Evolutionary conservation across 352 stramenopile genomes (phyloP), one percentile per base, ranked within the genome.

Genomic region (Globisporangium uncinulatum): DNA sequence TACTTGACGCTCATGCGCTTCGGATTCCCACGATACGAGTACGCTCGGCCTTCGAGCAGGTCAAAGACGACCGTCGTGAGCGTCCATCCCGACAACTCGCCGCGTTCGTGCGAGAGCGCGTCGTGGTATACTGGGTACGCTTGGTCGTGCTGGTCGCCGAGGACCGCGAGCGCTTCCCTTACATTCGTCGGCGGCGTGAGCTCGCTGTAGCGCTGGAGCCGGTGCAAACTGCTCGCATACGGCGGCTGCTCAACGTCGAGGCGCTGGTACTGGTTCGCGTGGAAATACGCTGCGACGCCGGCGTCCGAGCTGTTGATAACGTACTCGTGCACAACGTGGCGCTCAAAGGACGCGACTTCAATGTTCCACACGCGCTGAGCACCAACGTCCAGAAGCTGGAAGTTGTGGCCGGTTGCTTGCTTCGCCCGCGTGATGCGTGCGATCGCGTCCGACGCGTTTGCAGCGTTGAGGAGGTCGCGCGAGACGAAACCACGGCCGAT

Each of bases 201-300:
- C 41, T 87, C 67, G 45, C 62, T 76, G 67, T 87, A 91, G 6
- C 81, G 73, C 50, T 66, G 60, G 17, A 91, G 62, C 7, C 81
- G 76, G 56, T 91, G 76, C 31, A 87, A 49, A 58, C 78, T 89
- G 64, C 81, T 91, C 42, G 82, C 56, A 49, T 85, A 86, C 36
- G 74, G 72, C 9, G 78, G 81, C 51, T 91, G 81, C 13, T 63
- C 19, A 32, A 89, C 73, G 24, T 71, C 62, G 41, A 91, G 63
- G 1, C 76, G 74, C 62, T 89, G 79, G 55, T 91, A 91, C 63
- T 91, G 81, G 32, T 91, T 91, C 2, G 78, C 75, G 29, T 89
- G 81, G 61, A 87, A 91, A 55, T 79, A 87, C 8, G 73, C 64
- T 1, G 63, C 56, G 6, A 82, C 66, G 1, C 65, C 51, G 14